Evolutionary conservation across 2,329 filamentous ascomycete species (phyloP).

Genomic region (Neurospora crassa): DNA sequence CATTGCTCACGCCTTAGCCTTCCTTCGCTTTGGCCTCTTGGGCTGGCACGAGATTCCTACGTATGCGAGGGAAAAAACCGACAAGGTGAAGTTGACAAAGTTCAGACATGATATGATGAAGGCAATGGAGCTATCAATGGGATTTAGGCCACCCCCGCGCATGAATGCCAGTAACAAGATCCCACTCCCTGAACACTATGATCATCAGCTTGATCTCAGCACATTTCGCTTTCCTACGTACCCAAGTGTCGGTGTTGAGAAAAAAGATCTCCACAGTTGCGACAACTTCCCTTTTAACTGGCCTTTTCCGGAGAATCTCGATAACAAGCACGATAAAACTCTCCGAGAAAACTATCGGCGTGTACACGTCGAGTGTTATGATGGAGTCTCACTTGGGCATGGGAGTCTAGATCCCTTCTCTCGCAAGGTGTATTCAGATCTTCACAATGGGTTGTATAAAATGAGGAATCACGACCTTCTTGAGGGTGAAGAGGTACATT

Average conservation of each 20-base stretch:
- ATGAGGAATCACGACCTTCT: neutral
- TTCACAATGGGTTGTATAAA: neutral
- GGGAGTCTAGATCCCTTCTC: neutral
- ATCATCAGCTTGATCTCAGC: neutral
- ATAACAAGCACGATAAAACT: neutral
- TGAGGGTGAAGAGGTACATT: neutral
- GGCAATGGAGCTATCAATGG: neutral
- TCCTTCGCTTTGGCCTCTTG: conserved; percentile 8
- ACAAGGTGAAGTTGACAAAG: neutral
- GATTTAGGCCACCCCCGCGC: neutral
- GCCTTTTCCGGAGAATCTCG: neutral
- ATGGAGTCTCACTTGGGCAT: neutral
- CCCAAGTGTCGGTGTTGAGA: neutral
- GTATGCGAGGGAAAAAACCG: neutral
- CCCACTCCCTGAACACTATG: neutral
- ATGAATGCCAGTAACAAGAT: neutral
- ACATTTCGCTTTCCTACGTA: neutral
- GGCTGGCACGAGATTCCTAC: conserved; percentile 3
- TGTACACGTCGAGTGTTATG: neutral
- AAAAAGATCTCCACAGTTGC: neutral
- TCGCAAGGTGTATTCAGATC: neutral
- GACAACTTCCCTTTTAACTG: neutral
- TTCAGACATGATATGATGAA: neutral
- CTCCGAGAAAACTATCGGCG: neutral
- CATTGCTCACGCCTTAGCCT: conserved; percentile 9